Evolutionary conservation across 164 flowering plant genomes (phyloP).

Genomic region (Akebia trifoliata): DNA sequence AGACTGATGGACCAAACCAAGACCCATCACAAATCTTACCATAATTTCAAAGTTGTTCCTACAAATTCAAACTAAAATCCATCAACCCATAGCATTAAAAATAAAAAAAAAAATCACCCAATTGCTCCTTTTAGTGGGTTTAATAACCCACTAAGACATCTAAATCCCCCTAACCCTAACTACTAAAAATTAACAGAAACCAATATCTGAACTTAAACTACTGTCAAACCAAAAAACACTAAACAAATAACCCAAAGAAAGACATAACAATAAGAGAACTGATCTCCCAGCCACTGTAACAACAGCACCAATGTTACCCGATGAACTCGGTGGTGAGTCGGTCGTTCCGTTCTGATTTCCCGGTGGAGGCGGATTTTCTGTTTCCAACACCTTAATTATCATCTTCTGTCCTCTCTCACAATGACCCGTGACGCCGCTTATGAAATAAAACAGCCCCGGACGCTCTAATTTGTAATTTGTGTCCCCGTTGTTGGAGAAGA

Average conservation of each 20-base stretch:
- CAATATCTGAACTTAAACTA: not conserved
- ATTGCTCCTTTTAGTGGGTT: too few species aligned
- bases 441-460: conserved; percentile 51
- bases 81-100: too few species aligned
- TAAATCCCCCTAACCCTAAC: too few species aligned
- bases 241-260: conserved; percentile 4
- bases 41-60: too few species aligned
- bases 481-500: conserved; percentile 49
- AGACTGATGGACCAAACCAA: too few species aligned
- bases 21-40: too few species aligned
- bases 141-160: too few species aligned
- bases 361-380: not conserved
- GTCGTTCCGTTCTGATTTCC: not conserved
- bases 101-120: too few species aligned
- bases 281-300: conserved; percentile 1
- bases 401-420: conserved; percentile 54
- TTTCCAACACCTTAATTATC: conserved; percentile 29
- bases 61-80: too few species aligned
- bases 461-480: conserved; percentile 34
- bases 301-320: not conserved
- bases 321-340: not conserved
- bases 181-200: not conserved
- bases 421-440: conserved; percentile 58
- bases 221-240: not conserved
- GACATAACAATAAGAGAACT: conserved; percentile 1